Base-by-base conservation (phyloP, 768 basidiomycete genomes). In the Rubroboletus pulcherrimus region DNA sequence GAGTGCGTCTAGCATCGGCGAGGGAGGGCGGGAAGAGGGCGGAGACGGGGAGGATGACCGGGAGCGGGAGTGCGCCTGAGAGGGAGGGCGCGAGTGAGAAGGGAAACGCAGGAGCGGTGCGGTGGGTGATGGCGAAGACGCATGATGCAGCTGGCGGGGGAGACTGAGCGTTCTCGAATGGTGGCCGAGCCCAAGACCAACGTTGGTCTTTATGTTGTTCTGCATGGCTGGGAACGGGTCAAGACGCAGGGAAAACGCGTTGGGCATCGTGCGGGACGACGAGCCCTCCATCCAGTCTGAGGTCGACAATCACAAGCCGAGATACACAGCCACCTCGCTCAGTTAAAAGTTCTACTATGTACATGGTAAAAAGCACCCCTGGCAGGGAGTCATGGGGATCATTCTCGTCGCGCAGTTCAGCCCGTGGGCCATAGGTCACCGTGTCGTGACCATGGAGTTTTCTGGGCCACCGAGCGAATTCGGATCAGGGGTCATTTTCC, bases 1-100 rank as follows among this genome's bases (percentile, higher is more conserved):
- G 17, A 81, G 73, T 5, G 73, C 73, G 5, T 68, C 62, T 19
- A 78, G 70, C 57, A 74, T 63, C 3, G 77, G 73, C 0, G 78
- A 75, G 7, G 76, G 74, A 2, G 77, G 74, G 7, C 60, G 55
- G 3, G 55, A 62, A 12, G 57, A 44, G 17, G 59, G 34, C 1
- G 63, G 33, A 5, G 62, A 48, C 10, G 35, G 12, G 17, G 43
- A 14, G 0, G 48, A 52, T 0, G 53, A n/a, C 4, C 7, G 49
- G 8, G 41, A 38, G 47, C 3, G 44, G 7, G 42, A 19, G 37
- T 8, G 38, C 26, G 5, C 15, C 21, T 26, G 33, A 9, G 49
- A 38, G 17, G 47, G 15, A 26, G 35, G 29, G 39, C 42, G 54
- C 10, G 42, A 53, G 43, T 15, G 54, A 14, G 51, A 34, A 17